Conservation (phyloP, 2,329 filamentous ascomycete species). For the Aspergillus fischeri region DNA sequence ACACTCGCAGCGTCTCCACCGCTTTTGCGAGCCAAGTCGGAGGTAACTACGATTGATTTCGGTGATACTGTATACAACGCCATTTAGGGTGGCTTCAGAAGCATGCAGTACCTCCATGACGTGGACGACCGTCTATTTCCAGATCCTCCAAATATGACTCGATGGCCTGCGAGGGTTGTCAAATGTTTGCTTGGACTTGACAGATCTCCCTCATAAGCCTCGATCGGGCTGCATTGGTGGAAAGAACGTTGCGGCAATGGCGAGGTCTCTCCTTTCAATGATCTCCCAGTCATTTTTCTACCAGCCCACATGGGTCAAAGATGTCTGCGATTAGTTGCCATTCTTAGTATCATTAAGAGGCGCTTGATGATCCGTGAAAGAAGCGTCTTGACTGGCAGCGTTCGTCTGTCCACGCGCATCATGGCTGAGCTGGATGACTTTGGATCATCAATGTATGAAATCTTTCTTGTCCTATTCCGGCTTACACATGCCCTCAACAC, state of each 20-base stretch:
- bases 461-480: constrained; percentile 4
- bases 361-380: constrained; percentile 6
- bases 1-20: constrained; percentile 92
- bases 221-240: constrained; percentile 11
- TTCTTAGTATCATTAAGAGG: constrained; percentile 4
- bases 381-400: neutral
- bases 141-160: constrained; percentile 10
- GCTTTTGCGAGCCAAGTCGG: constrained; percentile 95
- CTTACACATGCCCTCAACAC: constrained; percentile 5
- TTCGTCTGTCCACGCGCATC: neutral
- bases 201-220: constrained; percentile 6
- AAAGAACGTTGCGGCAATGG: neutral
- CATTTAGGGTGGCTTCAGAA: constrained; percentile 12
- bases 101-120: constrained; percentile 10
- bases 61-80: constrained; percentile 3
- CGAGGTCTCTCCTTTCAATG: neutral
- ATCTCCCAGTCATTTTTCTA: neutral
- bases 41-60: constrained; percentile 56
- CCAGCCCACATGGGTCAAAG: neutral
- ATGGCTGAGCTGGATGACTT: neutral
- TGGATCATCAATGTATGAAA: constrained; percentile 3
- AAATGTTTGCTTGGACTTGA: constrained; percentile 8
- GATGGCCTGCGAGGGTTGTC: constrained; percentile 12
- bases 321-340: neutral
- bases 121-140: constrained; percentile 11